phyloP scores from a whole-genome alignment of 2,329 filamentous ascomycete species.

The Stenocarpella maydis region DNA sequence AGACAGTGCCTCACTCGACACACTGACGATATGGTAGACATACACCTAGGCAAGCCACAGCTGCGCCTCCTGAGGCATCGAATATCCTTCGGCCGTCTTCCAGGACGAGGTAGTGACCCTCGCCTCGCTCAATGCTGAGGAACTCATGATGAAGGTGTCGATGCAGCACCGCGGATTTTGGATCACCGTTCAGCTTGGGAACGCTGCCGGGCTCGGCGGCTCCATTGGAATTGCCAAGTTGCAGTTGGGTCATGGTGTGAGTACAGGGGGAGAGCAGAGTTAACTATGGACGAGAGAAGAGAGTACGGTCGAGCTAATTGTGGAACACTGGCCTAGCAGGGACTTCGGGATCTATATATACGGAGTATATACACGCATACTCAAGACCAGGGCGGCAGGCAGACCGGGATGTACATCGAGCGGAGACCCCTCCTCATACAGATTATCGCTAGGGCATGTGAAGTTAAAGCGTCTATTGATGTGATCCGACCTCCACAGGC shows the following conservation, averaged over 20 bases:
- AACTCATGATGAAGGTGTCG: conserved; percentile 47
- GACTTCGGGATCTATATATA: not conserved
- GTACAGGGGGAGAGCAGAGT: not conserved
- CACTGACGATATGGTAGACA: not conserved
- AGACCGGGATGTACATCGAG: not conserved
- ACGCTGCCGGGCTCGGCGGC: not conserved
- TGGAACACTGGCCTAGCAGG: not conserved
- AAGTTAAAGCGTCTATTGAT: not conserved
- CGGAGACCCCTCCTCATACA: not conserved
- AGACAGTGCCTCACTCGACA: conserved; percentile 46
- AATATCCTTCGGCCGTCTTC: conserved; percentile 52
- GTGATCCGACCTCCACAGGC: conserved; percentile 12
- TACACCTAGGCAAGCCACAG: conserved; percentile 55
- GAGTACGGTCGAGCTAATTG: not conserved
- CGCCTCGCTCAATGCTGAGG: conserved; percentile 43
- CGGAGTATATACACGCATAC: not conserved
- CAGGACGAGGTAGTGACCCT: conserved; percentile 50
- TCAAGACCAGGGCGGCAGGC: not conserved
- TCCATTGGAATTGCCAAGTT: conserved; percentile 6
- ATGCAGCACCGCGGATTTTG: conserved; percentile 49
- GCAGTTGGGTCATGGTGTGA: conserved; percentile 5
- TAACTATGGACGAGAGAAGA: not conserved
- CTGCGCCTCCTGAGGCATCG: conserved; percentile 55
- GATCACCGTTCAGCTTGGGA: not conserved
- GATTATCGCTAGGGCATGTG: not conserved